Base-by-base conservation (phyloP, 23 red algal species). In the Agarophyton chilense region DNA sequence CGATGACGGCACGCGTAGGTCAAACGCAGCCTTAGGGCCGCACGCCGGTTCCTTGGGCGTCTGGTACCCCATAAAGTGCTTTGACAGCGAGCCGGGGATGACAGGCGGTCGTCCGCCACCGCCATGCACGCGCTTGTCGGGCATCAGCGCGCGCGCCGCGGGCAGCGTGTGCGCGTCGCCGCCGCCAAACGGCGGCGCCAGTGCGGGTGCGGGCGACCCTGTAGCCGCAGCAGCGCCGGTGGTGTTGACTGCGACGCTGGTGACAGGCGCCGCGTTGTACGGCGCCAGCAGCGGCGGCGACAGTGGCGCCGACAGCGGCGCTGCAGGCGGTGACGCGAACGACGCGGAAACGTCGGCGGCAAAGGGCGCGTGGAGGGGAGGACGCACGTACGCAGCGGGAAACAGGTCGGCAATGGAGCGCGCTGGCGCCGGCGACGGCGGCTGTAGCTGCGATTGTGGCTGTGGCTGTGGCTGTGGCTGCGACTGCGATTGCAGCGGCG, bases 21-120 rank as follows among this genome's bases (percentile, higher is more conserved):
- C 82, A 31, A 87, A 87, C 2, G 62, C 24, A 8, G 66, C 64
- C 35, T 74, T 87, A 2, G 51, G 51, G 4, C 67, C 67, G n/a
- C 41, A 72, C 36, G 40, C 63, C 33, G 44, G 38, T n/a, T 87
- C 82, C 52, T 87, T 87, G 17, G 66, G 62, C 21, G 63, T 6
- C 21, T 87, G 66, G 31, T 70, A 73, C 11, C 64, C 63, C 18
- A 68, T 19, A 10, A 87, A 47, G 18, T 73, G 66, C 67, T 72
- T 72, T 6, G 47, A 42, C 47, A 68, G 26, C 9, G 66, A 68
- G 45, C 64, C 82, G 16, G 82, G 82, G 42, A 87, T 72, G 31
- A 87, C 53, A 10, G 82, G 82, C 6, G 82, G 82, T 49, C 66
- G 43, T 21, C 64, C 82, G n/a, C 63, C 82, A 17, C 62, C 82